Evolutionary conservation across 2,329 filamentous ascomycete species (phyloP), one percentile per base, ranked within the genome.

Genomic region (Microdochium bolleyi): DNA sequence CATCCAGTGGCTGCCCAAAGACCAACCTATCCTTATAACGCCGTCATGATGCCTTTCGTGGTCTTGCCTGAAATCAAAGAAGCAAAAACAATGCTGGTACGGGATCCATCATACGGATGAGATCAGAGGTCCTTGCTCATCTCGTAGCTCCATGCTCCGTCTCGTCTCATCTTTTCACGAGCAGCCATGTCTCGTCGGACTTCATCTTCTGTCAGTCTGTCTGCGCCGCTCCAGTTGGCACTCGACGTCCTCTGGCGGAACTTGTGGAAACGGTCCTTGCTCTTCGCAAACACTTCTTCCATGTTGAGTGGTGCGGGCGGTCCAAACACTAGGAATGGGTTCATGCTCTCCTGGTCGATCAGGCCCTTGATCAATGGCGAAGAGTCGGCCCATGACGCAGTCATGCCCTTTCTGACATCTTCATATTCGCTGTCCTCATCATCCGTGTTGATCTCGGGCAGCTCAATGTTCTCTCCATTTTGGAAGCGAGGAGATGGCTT

Each of bases 361-460:
- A 99, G 80, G 52, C 89, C 81, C 51, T 82, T 77, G 19, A 86
- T 83, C 48, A 99, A 80, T 57, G 89, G 87, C 11, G 92, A 92
- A 2, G 89, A 89, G 64, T 96, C 87, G 3, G 90, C 91, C 94
- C 94, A 99, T 8, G 83, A 82, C 2, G 90, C 88, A 16, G 89
- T 81, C 52, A 89, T 84, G 49, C 78, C 69, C 49, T 73, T 73
- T 32, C 78, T 78, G 32, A 73, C 72, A 7, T 73, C 73, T 14
- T 83, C 80, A 41, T 87, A 82, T 5, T 92, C 88, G 49, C 92
- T 88, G 54, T 95, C 89, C 62, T 96, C 92, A 27, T 90, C 91
- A 65, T 99, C 95, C 1, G 94, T 97, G 57, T 91, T 84, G 60
- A 99, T 97, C 60, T 99, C 94, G 0, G 94, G 92, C 2, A 99